Evolutionary conservation across 177 flowering plant species (phyloP), one percentile per base, ranked within the genome.

Genomic region (Vitis hybrid): DNA sequence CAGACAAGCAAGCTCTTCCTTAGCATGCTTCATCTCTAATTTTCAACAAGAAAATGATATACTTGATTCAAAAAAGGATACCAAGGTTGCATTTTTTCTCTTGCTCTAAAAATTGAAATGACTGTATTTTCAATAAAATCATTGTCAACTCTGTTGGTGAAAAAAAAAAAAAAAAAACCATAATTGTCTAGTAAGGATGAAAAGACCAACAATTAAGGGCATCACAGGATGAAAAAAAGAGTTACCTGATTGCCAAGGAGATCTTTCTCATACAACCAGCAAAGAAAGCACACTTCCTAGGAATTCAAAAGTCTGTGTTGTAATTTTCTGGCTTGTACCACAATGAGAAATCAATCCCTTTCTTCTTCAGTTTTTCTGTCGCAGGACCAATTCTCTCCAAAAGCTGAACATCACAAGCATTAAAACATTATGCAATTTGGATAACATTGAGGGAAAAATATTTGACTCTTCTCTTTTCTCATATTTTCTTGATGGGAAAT

Each of bases 281-380:
- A 68, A 50, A 19, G 11, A 2, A 63, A 11, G 28, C 12, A 18
- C 0, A 51, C 13, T 15, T 49, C n/a, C 12, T 51, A 20, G 62
- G 20, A 14, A 59, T 11, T 87, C 83, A 95, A 67, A 90, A 59
- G 65, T 90, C 91, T 59, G 95, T 86, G 50, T 7, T 50, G 70
- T 95, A 95, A 65, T 89, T 76, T 62, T 95, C 95, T 13, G 98
- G 98, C 78, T 91, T 95, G 74, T 75, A 95, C 98, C 98, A 95
- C 77, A 82, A 67, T 47, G 95, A 91, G 75, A 92, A 85, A 79
- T 91, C 93, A 63, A 90, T 83, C 33, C 93, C 95, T 17, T 87
- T 85, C 74, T 69, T 76, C 80, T 92, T 95, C 78, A 95, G 76
- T 58, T 82, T 83, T 82, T 88, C 94, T 49, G 98, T 95, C 62